Conservation (phyloP, 225 moss, liverwort and hornwort genomes). For the Straminergon stramineum region DNA sequence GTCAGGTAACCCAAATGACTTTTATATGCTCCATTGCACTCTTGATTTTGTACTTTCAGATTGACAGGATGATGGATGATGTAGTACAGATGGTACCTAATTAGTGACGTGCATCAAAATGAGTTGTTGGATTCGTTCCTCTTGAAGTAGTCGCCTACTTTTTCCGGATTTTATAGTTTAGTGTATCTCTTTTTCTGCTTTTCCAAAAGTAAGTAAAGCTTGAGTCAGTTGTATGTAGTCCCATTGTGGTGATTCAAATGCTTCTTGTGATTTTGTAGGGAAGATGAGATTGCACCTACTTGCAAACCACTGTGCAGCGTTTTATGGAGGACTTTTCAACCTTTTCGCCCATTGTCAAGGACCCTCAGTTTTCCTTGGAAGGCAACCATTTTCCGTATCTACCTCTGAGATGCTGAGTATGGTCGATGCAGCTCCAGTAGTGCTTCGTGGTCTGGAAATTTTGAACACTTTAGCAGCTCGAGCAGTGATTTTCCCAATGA, state of each 20-base stretch:
- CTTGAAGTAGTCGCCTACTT: background rate
- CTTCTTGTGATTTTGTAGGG: constrained; percentile 38
- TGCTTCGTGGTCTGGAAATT: constrained; percentile 64
- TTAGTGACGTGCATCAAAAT: background rate
- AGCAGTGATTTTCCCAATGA: constrained; percentile 78
- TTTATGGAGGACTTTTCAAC: constrained; percentile 80
- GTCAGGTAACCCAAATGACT: constrained; percentile 39
- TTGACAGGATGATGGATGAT: background rate
- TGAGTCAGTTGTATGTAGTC: background rate
- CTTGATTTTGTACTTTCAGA: background rate
- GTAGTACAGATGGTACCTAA: background rate
- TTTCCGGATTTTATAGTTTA: background rate
- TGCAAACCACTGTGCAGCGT: constrained; percentile 70
- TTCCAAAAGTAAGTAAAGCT: background rate
- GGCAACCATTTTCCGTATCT: background rate
- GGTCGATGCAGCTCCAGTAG: constrained; percentile 61
- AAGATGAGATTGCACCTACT: constrained; percentile 75
- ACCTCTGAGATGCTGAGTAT: background rate
- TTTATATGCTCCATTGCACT: background rate
- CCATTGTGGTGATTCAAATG: background rate
- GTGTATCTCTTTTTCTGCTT: background rate
- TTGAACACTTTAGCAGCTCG: constrained; percentile 64
- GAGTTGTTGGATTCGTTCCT: background rate
- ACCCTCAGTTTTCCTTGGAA: constrained; percentile 34
- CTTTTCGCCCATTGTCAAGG: constrained; percentile 64